These are phyloP conservation scores for Ogataea henricii DNA, from an alignment of 805 yeast genomes.

Conservation along the genomic window DNA sequence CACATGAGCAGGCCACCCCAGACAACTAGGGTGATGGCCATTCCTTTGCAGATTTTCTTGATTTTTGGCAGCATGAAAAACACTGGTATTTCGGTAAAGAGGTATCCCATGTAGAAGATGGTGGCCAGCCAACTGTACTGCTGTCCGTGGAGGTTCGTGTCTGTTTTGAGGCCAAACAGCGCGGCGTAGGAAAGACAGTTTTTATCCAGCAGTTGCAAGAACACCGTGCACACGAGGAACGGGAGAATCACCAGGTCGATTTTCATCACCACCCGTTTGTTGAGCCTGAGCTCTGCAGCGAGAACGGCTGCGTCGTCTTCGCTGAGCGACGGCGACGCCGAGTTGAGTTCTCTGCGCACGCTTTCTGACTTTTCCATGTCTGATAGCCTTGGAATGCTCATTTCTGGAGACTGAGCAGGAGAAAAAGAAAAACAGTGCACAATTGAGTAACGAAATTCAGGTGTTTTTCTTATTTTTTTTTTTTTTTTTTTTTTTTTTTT, in stretches of 20 bases:
- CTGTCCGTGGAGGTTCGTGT: conserved; percentile 42
- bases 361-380: conserved; percentile 4
- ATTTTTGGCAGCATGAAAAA: conserved; percentile 34
- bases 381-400: neutral
- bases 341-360: conserved; percentile 1
- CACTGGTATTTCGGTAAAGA: conserved; percentile 58
- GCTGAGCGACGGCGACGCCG: neutral
- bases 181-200: conserved; percentile 46
- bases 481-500: neutral
- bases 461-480: neutral
- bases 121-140: conserved; percentile 60
- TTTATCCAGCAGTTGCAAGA: conserved; percentile 42
- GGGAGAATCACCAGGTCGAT: conserved; percentile 28
- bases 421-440: neutral
- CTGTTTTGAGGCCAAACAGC: conserved; percentile 44
- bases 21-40: conserved; percentile 37
- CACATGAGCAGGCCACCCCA: conserved; percentile 54
- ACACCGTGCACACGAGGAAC: conserved; percentile 33
- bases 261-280: conserved; percentile 24
- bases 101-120: conserved; percentile 64
- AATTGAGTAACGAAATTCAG: neutral
- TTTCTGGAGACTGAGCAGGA: neutral
- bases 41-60: conserved; percentile 34
- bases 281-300: conserved; percentile 20
- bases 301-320: conserved; percentile 18